phyloP scores from a whole-genome alignment of 73 alveolate genomes.

The Breviolum minutum region DNA sequence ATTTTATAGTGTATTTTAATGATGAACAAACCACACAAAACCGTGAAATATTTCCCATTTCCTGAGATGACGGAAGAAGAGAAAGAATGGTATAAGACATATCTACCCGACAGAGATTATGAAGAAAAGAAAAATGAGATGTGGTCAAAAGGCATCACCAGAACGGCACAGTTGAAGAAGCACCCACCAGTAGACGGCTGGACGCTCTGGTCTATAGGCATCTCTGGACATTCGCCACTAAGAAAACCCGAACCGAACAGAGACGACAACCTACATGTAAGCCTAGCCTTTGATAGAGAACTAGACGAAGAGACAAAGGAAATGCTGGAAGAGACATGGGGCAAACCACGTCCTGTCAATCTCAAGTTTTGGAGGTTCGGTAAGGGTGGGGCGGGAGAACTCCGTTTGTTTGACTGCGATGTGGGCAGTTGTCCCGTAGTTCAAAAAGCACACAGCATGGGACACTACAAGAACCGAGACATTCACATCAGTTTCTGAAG shows the following conservation, averaged over 20 bases:
- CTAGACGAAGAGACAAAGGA: background rate
- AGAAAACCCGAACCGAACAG: background rate
- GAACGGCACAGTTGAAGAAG: background rate
- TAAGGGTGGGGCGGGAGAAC: background rate
- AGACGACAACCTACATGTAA: background rate
- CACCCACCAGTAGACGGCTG: background rate
- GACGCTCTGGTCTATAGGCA: background rate
- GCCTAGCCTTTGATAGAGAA: background rate
- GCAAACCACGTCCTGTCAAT: background rate
- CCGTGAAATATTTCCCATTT: too few relatives aligned
- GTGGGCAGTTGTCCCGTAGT: too few relatives aligned
- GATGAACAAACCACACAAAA: too few relatives aligned
- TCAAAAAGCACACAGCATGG: too few relatives aligned
- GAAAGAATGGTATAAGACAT: background rate
- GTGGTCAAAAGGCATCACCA: background rate
- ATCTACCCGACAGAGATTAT: background rate
- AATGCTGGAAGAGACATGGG: background rate
- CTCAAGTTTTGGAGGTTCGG: background rate
- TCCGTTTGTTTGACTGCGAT: background rate
- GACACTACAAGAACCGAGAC: too few relatives aligned
- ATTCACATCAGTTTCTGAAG: too few relatives aligned
- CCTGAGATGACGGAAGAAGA: too few relatives aligned
- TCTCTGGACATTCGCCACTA: background rate
- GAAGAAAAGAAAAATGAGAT: background rate
- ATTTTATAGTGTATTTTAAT: background rate